Base-by-base conservation (phyloP, 805 yeast genomes). In the Candida vartiovaarae region DNA sequence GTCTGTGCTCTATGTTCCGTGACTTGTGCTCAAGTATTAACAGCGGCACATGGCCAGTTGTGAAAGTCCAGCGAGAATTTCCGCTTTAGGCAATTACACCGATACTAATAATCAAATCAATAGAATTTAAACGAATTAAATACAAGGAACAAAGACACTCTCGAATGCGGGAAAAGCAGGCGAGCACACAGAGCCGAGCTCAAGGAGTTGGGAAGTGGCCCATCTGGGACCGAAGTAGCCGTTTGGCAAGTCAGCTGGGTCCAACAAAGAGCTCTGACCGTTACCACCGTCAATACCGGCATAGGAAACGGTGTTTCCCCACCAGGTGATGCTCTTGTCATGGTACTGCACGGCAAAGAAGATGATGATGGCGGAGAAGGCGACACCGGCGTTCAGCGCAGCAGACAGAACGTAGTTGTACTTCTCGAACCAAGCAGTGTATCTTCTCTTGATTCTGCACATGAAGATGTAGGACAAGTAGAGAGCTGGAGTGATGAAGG, bases 381-480 rank as follows among this genome's bases (percentile, higher is more conserved):
- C 85, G 20, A 78, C 74, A n/a, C 84, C 86, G 1, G 84, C 76
- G 7, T 72, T 62, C 27, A 80, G 62, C 1, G 76, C 83, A 41
- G 82, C 73, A 25, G 80, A 67, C 41, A 82, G 60, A 24, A 81
- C 70, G 48, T 68, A 73, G 55, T 62, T 68, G 57, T 70, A 73
- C 60, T 68, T 68, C 37, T 63, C 64, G 68, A 84, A 82, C 84
- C 38, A 71, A 56, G 58, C 74, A 74, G 52, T 68, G 64, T 46
- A 67, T 63, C 51, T 74, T 71, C 52, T 48, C 35, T 42, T 50
- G 44, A 51, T 38, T 50, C 65, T 60, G 55, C 71, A 70, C 75
- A 73, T 76, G 64, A 77, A 76, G 36, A 62, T 50, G 53, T 60
- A 70, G 37, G 57, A 50, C 9, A 58, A 48, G 33, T 58, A 54